Evolutionary conservation across 345 rosid genomes (phyloP).

Genomic region (Populus tremula): DNA sequence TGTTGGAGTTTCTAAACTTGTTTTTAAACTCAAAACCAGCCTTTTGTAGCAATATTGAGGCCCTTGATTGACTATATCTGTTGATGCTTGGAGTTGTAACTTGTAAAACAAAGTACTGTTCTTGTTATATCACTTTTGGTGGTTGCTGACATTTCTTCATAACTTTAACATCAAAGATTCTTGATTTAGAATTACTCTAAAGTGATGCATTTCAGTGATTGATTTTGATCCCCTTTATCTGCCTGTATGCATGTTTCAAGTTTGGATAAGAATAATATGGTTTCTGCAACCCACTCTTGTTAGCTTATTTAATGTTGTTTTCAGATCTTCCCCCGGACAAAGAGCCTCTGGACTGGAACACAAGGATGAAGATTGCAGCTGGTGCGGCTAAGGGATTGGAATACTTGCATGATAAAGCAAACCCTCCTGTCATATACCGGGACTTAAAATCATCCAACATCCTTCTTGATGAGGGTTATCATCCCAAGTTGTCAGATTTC

Average conservation of each 20-base stretch:
- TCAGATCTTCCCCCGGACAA: conserved; percentile 66
- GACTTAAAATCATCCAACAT: conserved; percentile 94
- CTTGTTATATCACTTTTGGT: not conserved
- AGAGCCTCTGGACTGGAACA: conserved; percentile 92
- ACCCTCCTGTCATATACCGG: conserved; percentile 94
- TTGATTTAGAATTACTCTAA: not conserved
- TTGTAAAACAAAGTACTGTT: not conserved
- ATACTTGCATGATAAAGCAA: conserved; percentile 91
- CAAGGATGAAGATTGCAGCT: conserved; percentile 96
- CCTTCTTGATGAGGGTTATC: conserved; percentile 84
- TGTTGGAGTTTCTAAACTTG: not conserved
- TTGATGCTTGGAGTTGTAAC: not conserved
- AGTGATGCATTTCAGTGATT: not conserved
- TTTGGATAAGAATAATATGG: conserved; percentile 4
- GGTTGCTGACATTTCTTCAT: not conserved
- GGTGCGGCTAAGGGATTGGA: conserved; percentile 98
- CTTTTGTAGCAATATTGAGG: not conserved
- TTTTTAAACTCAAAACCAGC: not conserved
- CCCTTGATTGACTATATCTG: not conserved
- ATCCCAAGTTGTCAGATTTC: conserved; percentile 93
- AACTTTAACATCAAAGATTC: not conserved
- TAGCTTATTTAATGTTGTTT: conserved; percentile 11
- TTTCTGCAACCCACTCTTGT: conserved; percentile 1
- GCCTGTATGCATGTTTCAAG: not conserved
- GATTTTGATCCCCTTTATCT: not conserved